Conservation (phyloP, 768 basidiomycete species). For the Serendipita sp. region DNA sequence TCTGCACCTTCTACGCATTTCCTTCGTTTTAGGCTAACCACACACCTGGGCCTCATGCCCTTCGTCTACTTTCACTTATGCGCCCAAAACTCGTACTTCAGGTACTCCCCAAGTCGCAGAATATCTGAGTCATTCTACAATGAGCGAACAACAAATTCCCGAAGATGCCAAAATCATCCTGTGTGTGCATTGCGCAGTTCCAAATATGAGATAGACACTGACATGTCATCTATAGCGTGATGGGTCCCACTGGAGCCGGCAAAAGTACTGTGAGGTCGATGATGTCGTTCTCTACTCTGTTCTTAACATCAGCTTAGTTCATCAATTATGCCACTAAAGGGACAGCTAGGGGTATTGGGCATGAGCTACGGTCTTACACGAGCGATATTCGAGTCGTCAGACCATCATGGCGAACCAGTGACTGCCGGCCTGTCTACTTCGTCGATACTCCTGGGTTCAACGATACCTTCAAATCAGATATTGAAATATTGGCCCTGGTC, state of each 20-base stretch:
- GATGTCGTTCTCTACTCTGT: background rate
- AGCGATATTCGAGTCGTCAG: background rate
- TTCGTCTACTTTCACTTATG: no score
- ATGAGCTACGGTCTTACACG: background rate
- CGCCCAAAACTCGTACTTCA: no score
- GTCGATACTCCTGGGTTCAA: conserved; percentile 17
- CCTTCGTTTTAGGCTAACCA: no score
- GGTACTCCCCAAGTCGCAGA: no score
- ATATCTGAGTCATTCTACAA: no score
- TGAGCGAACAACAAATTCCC: no score
- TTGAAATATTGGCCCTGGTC: conserved; percentile 15
- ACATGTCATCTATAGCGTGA: background rate
- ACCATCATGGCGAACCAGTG: background rate
- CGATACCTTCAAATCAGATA: conserved; percentile 14
- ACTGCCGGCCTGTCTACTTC: conserved; percentile 9
- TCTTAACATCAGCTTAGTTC: background rate
- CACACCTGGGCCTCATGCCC: no score
- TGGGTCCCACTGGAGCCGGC: background rate
- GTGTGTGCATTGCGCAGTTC: no score
- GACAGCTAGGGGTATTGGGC: background rate
- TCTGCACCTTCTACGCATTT: no score
- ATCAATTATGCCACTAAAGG: background rate
- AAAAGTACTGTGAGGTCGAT: background rate
- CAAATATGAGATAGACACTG: no score
- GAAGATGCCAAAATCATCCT: no score